phyloP scores from a whole-genome alignment of 1,284 basidiomycete species.

The Sanghuangporus weigelae region DNA sequence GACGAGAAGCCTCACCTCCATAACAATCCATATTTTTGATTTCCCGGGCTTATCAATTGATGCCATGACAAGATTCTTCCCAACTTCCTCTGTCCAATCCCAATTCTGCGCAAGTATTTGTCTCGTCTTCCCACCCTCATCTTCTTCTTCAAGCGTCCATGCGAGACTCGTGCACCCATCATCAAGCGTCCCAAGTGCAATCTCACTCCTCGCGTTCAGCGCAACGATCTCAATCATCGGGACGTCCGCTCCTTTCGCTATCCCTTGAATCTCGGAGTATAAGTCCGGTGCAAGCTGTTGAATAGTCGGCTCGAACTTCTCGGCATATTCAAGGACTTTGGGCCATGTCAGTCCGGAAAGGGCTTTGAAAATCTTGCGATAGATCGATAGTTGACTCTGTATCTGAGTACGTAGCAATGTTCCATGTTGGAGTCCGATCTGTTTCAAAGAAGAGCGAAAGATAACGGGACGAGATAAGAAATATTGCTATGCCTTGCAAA shows the following conservation, averaged over 20 bases:
- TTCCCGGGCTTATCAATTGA: slow-evolving; percentile 27
- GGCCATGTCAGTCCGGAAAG: slow-evolving; percentile 30
- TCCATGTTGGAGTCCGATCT: slow-evolving; percentile 31
- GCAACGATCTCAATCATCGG: slow-evolving; percentile 31
- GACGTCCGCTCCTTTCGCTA: slow-evolving; percentile 28
- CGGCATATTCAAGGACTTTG: slow-evolving; percentile 26
- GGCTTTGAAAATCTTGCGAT: slow-evolving; percentile 28
- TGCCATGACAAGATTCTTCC: slow-evolving; percentile 30
- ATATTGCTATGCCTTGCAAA: not conserved
- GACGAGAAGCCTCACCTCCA: slow-evolving; percentile 24
- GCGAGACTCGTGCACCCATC: slow-evolving; percentile 35
- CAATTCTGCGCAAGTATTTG: slow-evolving; percentile 35
- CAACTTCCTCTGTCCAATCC: slow-evolving; percentile 33
- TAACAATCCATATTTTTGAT: slow-evolving; percentile 34
- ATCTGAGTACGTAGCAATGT: slow-evolving; percentile 26
- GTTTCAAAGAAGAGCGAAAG: not conserved
- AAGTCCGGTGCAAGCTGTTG: slow-evolving; percentile 26
- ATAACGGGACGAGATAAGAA: not conserved
- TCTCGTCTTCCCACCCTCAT: not conserved
- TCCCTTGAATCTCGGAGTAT: slow-evolving; percentile 31
- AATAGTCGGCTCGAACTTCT: slow-evolving; percentile 25
- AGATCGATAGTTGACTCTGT: slow-evolving; percentile 28
- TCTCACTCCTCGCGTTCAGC: slow-evolving; percentile 33
- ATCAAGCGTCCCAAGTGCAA: slow-evolving; percentile 29
- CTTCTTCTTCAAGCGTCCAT: slow-evolving; percentile 24